Evolutionary conservation across 768 basidiomycete genomes (phyloP).

Genomic region (Trametes cubensis): DNA sequence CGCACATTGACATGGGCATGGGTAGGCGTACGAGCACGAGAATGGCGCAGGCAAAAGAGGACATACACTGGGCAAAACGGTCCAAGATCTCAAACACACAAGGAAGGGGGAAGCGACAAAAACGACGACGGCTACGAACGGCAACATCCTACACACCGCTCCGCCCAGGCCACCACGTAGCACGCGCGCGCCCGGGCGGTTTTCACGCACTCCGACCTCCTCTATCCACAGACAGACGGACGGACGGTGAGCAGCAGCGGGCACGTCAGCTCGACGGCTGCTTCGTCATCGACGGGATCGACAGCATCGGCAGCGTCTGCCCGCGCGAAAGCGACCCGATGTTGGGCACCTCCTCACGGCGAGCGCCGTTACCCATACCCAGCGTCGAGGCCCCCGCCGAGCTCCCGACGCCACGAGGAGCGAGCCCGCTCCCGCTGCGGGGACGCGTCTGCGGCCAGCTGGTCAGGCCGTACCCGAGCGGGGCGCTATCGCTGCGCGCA

Average conservation of each 20-base stretch:
- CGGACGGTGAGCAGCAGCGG: background rate
- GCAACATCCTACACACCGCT: conserved; percentile 7
- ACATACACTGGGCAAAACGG: conserved; percentile 11
- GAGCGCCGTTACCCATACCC: conserved; percentile 1
- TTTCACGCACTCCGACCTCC: conserved; percentile 2
- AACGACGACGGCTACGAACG: too few relatives aligned
- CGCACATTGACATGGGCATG: background rate
- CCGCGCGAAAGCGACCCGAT: conserved; percentile 29
- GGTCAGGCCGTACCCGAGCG: conserved; percentile 54
- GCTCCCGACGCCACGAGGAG: conserved; percentile 20
- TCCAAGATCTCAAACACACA: conserved; percentile 11
- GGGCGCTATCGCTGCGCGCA: conserved; percentile 71
- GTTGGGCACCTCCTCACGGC: conserved; percentile 31
- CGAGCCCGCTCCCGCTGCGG: conserved; percentile 42
- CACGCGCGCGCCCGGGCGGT: background rate
- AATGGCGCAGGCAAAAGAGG: conserved; percentile 3
- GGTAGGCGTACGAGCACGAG: too few relatives aligned
- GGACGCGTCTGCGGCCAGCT: conserved; percentile 41
- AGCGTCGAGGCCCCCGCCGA: conserved; percentile 11
- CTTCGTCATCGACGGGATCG: conserved; percentile 30
- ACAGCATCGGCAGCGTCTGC: conserved; percentile 29
- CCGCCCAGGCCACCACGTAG: background rate
- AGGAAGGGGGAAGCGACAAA: background rate
- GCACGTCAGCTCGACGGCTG: conserved; percentile 24
- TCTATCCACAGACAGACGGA: background rate